Conservation (phyloP, 805 yeast genomes). For the Wickerhamiella allomyrinae region DNA sequence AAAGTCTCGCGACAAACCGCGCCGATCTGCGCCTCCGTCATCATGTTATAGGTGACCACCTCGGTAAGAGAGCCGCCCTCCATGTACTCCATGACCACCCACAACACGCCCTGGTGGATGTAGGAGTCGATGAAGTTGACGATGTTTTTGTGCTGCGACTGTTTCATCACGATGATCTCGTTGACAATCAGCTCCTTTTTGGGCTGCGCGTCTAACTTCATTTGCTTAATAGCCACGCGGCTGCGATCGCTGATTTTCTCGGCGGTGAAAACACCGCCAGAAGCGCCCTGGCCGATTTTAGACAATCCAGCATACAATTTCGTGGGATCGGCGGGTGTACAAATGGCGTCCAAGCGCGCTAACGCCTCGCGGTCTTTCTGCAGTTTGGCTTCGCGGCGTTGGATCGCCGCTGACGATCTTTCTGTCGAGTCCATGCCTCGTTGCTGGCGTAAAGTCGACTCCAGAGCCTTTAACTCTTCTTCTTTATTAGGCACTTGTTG, state of each 20-base stretch:
- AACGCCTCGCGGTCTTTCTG: conserved; percentile 59
- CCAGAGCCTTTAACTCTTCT: conserved; percentile 16
- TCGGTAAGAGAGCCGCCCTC: conserved; percentile 96
- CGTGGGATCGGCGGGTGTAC: conserved; percentile 76
- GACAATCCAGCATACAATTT: conserved; percentile 41
- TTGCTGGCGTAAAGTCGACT: conserved; percentile 5
- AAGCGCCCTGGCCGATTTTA: conserved; percentile 84
- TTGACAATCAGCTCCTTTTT: conserved; percentile 88
- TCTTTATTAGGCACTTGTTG: conserved; percentile 15
- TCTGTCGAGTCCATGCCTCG: conserved; percentile 5
- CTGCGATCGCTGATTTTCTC: conserved; percentile 34
- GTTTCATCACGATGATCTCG: conserved; percentile 93
- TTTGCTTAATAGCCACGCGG: conserved; percentile 84
- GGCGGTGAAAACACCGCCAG: conserved; percentile 84
- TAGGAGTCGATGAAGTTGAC: conserved; percentile 88
- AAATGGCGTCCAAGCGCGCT: conserved; percentile 56
- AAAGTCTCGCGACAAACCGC: conserved; percentile 88
- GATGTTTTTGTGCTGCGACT: conserved; percentile 75
- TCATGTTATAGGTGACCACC: conserved; percentile 79
- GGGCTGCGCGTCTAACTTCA: conserved; percentile 89
- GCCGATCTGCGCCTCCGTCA: conserved; percentile 84
- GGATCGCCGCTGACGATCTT: conserved; percentile 11
- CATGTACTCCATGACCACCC: conserved; percentile 99
- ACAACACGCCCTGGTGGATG: conserved; percentile 44
- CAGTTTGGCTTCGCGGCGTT: conserved; percentile 64